Base-by-base conservation (phyloP, 179 eudicot genomes). In the Beta corolliflora region DNA sequence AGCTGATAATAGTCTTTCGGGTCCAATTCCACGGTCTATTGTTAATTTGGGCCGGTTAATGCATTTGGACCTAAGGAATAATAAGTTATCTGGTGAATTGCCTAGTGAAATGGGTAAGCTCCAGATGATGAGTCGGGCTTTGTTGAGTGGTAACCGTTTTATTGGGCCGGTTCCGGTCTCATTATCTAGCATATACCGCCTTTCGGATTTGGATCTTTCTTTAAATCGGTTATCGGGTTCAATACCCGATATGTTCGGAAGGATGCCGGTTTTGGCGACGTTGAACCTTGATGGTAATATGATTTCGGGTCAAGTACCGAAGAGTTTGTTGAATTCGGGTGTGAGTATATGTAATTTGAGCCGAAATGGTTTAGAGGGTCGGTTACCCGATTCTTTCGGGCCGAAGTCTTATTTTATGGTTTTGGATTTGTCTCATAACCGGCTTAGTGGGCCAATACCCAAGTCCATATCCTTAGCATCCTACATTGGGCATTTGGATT, bases 181-280 rank as follows among this genome's bases (percentile, higher is more conserved):
- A 7, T 29, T 91, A 12, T 81, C 98, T 4, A 82, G 87, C 48
- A 89, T 94, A 36, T 94, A 93, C 60, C 89, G 95, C 7, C 83
- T 94, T 1, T 87, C 97, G 7, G 98, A 94, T 79, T 77, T 94
- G 86, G 98, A 94, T 82, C 93, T 94, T 15, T 94, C 98, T 3
- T 31, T 87, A 21, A 94, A 94, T 79, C 81, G 74, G 76, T 77
- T 94, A 3, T 86, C 93, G 21, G 98, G 98, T 21, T 79, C 80
- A 45, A 80, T 94, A 45, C 98, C 98, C 3, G 90, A 87, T 23
- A 76, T 88, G 0, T 82, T 94, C 3, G 92, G 85, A 0, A 88
- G 86, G 80, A 93, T 93, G 98, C 87, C 92, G 75, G 98, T 94
- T 45, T 88, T 94, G 13, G 85, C 97, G 0, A 89, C 97, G 10